Percentiles rank a stretch among this genome's conserved stretches.
These are phyloP conservation scores for Magnusiomyces paraingens DNA, from an alignment of 1,139 yeast genomes.

Conservation along the genomic window DNA sequence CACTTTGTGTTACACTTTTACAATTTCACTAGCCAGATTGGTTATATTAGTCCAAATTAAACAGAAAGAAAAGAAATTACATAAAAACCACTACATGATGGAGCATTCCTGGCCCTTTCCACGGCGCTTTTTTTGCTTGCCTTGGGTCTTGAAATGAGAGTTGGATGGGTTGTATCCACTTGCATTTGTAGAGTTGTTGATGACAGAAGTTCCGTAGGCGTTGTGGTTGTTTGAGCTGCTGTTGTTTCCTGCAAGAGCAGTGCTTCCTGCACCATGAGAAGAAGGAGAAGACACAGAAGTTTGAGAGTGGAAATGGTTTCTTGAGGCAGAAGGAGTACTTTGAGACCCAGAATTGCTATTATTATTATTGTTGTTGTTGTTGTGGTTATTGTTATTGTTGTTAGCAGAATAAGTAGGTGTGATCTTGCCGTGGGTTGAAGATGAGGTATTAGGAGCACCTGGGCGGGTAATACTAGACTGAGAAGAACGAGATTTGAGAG, in stretches of 20 bases:
- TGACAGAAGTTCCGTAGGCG: neutral
- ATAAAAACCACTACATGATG: slow-evolving; percentile 23
- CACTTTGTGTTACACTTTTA: too few relatives aligned
- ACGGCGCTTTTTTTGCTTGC: slow-evolving; percentile 13
- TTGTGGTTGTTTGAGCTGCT: neutral
- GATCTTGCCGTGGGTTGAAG: neutral
- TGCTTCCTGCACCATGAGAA: slow-evolving; percentile 4
- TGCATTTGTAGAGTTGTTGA: neutral
- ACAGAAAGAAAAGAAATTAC: neutral
- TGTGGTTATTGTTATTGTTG: slow-evolving; percentile 5
- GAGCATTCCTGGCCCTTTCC: slow-evolving; percentile 20
- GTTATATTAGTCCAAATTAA: neutral
- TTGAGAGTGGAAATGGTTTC: too few relatives aligned
- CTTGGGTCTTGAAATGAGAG: slow-evolving; percentile 17
- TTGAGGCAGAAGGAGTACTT: too few relatives aligned
- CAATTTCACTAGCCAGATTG: neutral
- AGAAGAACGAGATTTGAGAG: slow-evolving; percentile 14
- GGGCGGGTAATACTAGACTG: slow-evolving; percentile 10
- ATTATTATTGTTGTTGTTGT: slow-evolving; percentile 2
- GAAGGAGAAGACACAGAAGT: neutral
- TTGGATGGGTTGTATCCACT: slow-evolving; percentile 17
- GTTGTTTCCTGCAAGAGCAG: neutral
- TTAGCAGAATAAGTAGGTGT: slow-evolving; percentile 1
- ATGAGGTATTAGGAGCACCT: neutral
- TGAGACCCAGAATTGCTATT: neutral